A percentile compares a stretch with the other conserved stretches of the same genome.
phyloP scores from a whole-genome alignment of 2,329 filamentous ascomycete genomes.

The Claviceps capensis region DNA sequence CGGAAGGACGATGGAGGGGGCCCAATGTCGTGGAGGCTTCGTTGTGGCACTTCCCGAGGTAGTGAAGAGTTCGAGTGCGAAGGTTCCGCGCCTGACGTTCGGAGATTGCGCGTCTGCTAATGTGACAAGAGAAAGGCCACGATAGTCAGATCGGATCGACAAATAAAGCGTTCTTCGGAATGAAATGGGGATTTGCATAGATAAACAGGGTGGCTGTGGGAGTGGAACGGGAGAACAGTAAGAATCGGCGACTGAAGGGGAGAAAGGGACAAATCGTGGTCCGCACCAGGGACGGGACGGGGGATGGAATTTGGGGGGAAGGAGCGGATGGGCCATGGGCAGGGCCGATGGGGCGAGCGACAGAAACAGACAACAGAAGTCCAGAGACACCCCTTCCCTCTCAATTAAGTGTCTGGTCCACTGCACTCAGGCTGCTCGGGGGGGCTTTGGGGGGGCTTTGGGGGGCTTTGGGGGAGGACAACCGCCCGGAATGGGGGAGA shows the following conservation, averaged over 20 bases:
- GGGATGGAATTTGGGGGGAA: conserved; percentile 19
- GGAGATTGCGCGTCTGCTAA: conserved; percentile 5
- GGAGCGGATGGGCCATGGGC: conserved; percentile 6
- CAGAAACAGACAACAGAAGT: neutral
- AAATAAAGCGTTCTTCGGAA: neutral
- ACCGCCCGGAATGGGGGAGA: too few relatives aligned
- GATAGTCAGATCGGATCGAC: neutral
- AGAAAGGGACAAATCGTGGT: conserved; percentile 17
- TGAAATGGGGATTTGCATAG: conserved; percentile 3
- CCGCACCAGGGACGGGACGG: conserved; percentile 10
- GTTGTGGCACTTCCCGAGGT: conserved; percentile 11
- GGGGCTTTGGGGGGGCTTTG: too few relatives aligned
- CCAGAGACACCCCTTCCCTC: too few relatives aligned
- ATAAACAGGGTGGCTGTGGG: conserved; percentile 5
- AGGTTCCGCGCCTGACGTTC: conserved; percentile 13
- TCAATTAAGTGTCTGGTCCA: too few relatives aligned
- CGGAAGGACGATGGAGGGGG: conserved; percentile 14
- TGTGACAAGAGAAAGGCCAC: conserved; percentile 7
- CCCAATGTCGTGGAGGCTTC: conserved; percentile 19
- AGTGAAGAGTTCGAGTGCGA: conserved; percentile 9
- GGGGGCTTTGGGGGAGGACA: too few relatives aligned
- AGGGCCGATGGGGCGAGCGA: too few relatives aligned
- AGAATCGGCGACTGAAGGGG: conserved; percentile 7
- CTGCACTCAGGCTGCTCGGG: too few relatives aligned
- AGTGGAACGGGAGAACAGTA: conserved; percentile 5